These are phyloP conservation scores for Cryptosporidium ubiquitum DNA, from an alignment of 169 alveolate species.

Conservation along the genomic window DNA sequence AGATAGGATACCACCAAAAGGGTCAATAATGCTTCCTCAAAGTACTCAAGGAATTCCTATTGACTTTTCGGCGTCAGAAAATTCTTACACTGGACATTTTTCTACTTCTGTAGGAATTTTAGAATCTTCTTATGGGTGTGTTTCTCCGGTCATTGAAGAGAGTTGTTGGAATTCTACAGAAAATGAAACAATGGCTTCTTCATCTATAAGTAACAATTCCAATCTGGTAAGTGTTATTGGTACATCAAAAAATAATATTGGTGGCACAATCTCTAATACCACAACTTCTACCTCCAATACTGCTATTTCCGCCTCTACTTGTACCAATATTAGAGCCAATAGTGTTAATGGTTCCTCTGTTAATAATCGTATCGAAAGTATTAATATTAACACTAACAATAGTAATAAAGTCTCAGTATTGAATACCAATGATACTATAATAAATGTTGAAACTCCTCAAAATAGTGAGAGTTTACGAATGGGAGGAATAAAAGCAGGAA, in stretches of 20 bases:
- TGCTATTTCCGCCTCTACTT: not conserved
- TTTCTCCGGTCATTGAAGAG: slow-evolving; percentile 10
- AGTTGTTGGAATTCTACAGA: slow-evolving; percentile 2
- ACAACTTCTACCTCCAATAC: not conserved
- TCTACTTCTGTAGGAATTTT: not conserved
- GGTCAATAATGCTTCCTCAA: not conserved
- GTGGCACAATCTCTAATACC: not conserved
- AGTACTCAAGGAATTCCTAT: not conserved
- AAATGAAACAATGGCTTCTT: not conserved
- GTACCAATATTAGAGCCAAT: not conserved
- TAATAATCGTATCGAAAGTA: no score
- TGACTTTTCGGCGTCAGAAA: not conserved
- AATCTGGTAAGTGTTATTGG: not conserved
- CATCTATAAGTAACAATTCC: not conserved
- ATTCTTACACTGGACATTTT: slow-evolving; percentile 23
- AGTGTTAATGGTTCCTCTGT: not conserved
- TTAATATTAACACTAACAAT: not conserved
- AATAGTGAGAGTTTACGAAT: not conserved
- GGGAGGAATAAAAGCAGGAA: not conserved
- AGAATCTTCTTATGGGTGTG: slow-evolving; percentile 22
- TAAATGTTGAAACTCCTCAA: not conserved
- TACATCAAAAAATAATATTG: not conserved
- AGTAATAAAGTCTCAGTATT: not conserved
- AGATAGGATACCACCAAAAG: not conserved
- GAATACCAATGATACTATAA: not conserved